Percentiles rank a stretch among this genome's conserved stretches.
Evolutionary conservation across 805 yeast species (phyloP).

Genomic region (Wickerhamomyces sydowiorum): DNA sequence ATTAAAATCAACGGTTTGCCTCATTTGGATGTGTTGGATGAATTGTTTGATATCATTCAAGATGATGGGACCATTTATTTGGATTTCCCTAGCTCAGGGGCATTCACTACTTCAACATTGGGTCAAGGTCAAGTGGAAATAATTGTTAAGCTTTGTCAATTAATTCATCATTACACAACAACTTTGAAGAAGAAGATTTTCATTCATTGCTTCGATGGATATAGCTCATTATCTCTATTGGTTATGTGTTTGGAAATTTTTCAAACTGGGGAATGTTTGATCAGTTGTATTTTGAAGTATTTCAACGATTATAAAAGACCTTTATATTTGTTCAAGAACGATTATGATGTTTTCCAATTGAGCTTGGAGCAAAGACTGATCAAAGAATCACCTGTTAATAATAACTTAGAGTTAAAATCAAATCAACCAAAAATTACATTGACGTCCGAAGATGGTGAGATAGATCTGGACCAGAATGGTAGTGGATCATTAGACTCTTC

Average conservation of each 20-base stretch:
- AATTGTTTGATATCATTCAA: neutral
- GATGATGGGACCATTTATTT: neutral
- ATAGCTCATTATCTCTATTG: neutral
- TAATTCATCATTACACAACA: neutral
- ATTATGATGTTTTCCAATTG: neutral
- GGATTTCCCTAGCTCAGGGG: neutral
- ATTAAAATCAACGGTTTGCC: neutral
- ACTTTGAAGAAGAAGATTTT: neutral
- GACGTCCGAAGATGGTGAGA: neutral
- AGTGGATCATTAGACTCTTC: too few species aligned
- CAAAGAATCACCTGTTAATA: neutral
- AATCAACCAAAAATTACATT: neutral
- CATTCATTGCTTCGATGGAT: neutral
- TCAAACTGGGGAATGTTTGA: neutral
- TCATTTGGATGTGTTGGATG: neutral
- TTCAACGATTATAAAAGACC: neutral
- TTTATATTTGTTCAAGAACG: neutral
- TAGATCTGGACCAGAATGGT: too few species aligned
- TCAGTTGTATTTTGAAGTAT: neutral
- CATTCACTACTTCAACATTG: neutral
- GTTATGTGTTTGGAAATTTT: neutral
- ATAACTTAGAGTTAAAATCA: too few species aligned
- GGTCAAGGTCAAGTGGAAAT: neutral
- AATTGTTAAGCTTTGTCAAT: neutral
- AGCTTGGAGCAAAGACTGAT: neutral